Evolutionary conservation across 352 stramenopile genomes (phyloP), one percentile per base, ranked within the genome.

Genomic region (Thalassiosira oceanica): DNA sequence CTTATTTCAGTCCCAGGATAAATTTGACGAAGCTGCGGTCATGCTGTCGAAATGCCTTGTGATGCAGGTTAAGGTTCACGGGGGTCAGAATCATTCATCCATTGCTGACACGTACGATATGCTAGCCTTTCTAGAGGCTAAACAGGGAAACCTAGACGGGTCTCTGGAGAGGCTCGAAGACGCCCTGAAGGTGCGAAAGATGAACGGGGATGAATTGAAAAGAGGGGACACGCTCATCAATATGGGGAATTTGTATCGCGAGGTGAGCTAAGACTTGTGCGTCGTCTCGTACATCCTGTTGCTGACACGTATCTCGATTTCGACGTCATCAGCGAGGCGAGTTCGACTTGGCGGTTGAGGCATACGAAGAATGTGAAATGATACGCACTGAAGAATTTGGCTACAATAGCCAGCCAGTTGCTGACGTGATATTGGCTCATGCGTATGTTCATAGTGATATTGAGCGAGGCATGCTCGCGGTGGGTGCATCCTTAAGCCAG

Each of bases 171-270:
- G 77, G 15, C 56, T 89, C 13, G 65, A 53, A 24, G 75, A 87
- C 52, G 66, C 77, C 10, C 55, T 83, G 20, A 61, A 57, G 39
- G 81, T 87, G 16, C 46, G 78, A 10, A 81, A 79, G 46, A 41
- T 77, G 11, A 44, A 79, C 13, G 53, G 71, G 21, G 64, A 84
- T 23, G 60, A 75, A 20, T 37, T 80, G 7, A 82, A 78, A 33
- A 69, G 80, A 35, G 80, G 71, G 21, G 75, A 87, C 35, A 87
- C 78, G 7, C 54, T 89, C 13, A 70, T 82, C 31, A 86, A 89
- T 51, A 84, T 89, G 53, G 82, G 82, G n/a, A 80, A 87, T 62
- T 66, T 86, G n/a, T 69, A 87, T 35, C 63, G 70, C 41, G 67
- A 86, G n/a, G n/a, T n/a, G n/a, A n/a, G n/a, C n/a, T n/a, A n/a